phyloP scores from a whole-genome alignment of 2,329 filamentous ascomycete genomes.

The Pseudogymnoascus sp. region DNA sequence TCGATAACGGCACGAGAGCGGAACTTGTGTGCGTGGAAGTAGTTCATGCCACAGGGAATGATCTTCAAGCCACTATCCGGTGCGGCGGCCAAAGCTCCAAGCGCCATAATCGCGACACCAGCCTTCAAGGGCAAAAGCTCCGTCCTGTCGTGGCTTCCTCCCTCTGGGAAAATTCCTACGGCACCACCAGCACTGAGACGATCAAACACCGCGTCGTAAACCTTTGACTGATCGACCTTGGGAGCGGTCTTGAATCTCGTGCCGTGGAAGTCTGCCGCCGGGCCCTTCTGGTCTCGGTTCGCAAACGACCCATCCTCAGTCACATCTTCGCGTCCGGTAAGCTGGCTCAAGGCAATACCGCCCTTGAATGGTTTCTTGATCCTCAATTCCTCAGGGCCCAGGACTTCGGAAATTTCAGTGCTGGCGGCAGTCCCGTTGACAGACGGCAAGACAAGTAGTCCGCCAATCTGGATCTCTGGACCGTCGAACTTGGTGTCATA shows the following conservation, averaged over 20 bases:
- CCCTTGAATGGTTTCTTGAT: constrained; percentile 84
- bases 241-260: constrained; percentile 82
- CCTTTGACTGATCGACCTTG: constrained; percentile 86
- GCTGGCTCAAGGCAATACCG: constrained; percentile 63
- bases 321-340: constrained; percentile 72
- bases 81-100: constrained; percentile 77
- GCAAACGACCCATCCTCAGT: constrained; percentile 56
- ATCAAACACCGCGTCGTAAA: constrained; percentile 88
- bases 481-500: constrained; percentile 75
- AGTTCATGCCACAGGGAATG: constrained; percentile 97
- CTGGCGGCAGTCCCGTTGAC: constrained; percentile 70
- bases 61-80: constrained; percentile 88
- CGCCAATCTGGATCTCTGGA: constrained; percentile 62
- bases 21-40: constrained; percentile 98
- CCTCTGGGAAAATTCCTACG: constrained; percentile 94
- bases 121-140: constrained; percentile 90
- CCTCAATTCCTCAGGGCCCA: constrained; percentile 70
- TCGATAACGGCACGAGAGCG: constrained; percentile 91
- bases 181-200: constrained; percentile 75
- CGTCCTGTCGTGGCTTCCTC: constrained; percentile 89
- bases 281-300: constrained; percentile 44
- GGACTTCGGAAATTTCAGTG: constrained; percentile 74
- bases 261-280: constrained; percentile 59
- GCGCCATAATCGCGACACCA: constrained; percentile 94
- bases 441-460: constrained; percentile 78